A percentile compares a stretch with the other conserved stretches of the same genome.
These are phyloP conservation scores for Metrosideros polymorpha DNA, from an alignment of 441 rosid species.

Conservation along the genomic window DNA sequence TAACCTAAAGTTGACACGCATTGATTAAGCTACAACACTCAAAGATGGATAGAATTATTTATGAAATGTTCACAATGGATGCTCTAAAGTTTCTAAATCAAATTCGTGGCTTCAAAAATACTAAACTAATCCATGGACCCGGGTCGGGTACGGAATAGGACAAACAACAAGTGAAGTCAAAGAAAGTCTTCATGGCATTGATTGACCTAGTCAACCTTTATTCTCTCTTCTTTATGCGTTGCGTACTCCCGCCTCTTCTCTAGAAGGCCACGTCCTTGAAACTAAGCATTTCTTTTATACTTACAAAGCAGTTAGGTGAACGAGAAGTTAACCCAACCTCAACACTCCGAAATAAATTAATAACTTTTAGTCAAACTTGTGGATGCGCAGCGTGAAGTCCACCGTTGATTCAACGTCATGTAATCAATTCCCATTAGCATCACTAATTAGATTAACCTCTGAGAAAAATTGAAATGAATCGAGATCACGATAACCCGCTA, in stretches of 20 bases:
- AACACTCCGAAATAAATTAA: neutral
- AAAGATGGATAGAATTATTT: no score
- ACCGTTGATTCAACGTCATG: no score
- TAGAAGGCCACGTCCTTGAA: neutral
- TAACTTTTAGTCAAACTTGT: neutral
- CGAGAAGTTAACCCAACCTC: constrained; percentile 1
- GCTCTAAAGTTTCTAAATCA: neutral
- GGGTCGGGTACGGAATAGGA: neutral
- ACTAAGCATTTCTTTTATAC: neutral
- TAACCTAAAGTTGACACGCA: constrained; percentile 24
- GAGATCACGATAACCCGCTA: neutral
- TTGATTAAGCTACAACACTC: no score
- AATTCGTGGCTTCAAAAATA: neutral
- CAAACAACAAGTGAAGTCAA: neutral
- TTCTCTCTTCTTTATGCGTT: neutral
- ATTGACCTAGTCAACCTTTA: neutral
- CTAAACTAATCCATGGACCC: neutral
- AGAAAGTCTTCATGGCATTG: neutral
- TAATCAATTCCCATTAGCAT: neutral
- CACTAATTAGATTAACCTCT: neutral
- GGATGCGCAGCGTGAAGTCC: no score
- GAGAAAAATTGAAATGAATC: neutral
- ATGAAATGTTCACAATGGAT: neutral
- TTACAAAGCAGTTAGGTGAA: constrained; percentile 4
- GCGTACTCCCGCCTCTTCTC: neutral